Evolutionary conservation across 2,329 filamentous ascomycete species (phyloP).

Genomic region (Fulvia fulva): DNA sequence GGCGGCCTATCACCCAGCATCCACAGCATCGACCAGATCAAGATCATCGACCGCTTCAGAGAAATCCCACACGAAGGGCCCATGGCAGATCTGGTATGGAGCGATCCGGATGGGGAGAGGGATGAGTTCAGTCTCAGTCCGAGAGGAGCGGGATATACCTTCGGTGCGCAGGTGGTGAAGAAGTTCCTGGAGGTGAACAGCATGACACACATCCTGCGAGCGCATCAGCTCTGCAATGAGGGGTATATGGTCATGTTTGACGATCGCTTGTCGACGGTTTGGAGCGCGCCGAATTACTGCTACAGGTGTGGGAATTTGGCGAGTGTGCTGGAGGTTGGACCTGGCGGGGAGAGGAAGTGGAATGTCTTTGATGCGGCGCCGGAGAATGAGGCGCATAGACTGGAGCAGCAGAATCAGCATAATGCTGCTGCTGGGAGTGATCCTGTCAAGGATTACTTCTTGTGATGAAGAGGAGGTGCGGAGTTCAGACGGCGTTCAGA

Average conservation of each 20-base stretch:
- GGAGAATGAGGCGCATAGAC: slow-evolving; percentile 85
- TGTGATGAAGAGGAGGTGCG: slow-evolving; percentile 45
- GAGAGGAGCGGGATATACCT: slow-evolving; percentile 92
- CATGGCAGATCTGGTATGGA: slow-evolving; percentile 99
- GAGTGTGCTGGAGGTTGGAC: slow-evolving; percentile 92
- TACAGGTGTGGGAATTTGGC: slow-evolving; percentile 87
- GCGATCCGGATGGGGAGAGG: slow-evolving; percentile 91
- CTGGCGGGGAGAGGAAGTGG: slow-evolving; percentile 88
- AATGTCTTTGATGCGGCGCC: slow-evolving; percentile 97
- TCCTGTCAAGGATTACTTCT: slow-evolving; percentile 65
- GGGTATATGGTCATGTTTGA: slow-evolving; percentile 97
- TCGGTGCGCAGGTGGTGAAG: slow-evolving; percentile 94
- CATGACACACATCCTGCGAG: slow-evolving; percentile 95
- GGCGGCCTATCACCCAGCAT: slow-evolving; percentile 71
- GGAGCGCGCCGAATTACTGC: slow-evolving; percentile 83
- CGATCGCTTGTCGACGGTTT: slow-evolving; percentile 89
- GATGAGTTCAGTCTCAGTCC: slow-evolving; percentile 96
- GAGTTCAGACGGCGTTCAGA: slow-evolving; percentile 6
- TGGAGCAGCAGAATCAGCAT: slow-evolving; percentile 68
- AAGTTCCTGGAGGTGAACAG: slow-evolving; percentile 97
- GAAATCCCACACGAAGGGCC: slow-evolving; percentile 98
- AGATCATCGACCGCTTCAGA: slow-evolving; percentile 97
- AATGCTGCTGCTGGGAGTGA: slow-evolving; percentile 66
- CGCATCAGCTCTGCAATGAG: slow-evolving; percentile 98
- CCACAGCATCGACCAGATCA: slow-evolving; percentile 98